Evolutionary conservation across 1,139 yeast species (phyloP).

Genomic region (Lodderomyces jiufengensis): DNA sequence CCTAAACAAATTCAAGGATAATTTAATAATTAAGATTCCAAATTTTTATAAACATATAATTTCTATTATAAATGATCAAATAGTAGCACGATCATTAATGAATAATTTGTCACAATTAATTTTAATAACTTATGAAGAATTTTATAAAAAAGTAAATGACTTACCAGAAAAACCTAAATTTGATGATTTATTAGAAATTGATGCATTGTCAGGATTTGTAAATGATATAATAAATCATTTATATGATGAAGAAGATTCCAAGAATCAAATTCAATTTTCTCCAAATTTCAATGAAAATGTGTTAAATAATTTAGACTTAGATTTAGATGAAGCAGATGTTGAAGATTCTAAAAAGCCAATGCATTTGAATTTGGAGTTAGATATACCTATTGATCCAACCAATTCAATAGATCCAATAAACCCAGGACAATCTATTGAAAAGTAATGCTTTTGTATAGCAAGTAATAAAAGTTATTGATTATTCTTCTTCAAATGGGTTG

Average conservation of each 20-base stretch:
- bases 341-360: neutral
- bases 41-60: conserved; percentile 50
- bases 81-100: conserved; percentile 31
- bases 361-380: neutral
- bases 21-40: conserved; percentile 52
- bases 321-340: neutral
- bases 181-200: conserved; percentile 53
- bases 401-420: neutral
- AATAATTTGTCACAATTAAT: conserved; percentile 30
- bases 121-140: conserved; percentile 31
- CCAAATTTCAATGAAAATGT: conserved; percentile 21
- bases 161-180: conserved; percentile 15
- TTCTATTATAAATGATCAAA: conserved; percentile 40
- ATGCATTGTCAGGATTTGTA: conserved; percentile 45
- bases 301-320: conserved; percentile 16
- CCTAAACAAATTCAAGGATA: conserved; percentile 39
- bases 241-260: conserved; percentile 16
- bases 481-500: conserved; percentile 76
- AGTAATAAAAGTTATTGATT: too few relatives aligned
- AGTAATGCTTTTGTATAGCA: too few relatives aligned
- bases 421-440: too few relatives aligned
- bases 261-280: conserved; percentile 14
- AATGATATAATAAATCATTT: conserved; percentile 22
- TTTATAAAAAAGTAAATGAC: conserved; percentile 20
- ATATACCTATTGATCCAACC: neutral